Evolutionary conservation across 2,329 filamentous ascomycete species (phyloP).

Genomic region (Sarocladium oryzae): DNA sequence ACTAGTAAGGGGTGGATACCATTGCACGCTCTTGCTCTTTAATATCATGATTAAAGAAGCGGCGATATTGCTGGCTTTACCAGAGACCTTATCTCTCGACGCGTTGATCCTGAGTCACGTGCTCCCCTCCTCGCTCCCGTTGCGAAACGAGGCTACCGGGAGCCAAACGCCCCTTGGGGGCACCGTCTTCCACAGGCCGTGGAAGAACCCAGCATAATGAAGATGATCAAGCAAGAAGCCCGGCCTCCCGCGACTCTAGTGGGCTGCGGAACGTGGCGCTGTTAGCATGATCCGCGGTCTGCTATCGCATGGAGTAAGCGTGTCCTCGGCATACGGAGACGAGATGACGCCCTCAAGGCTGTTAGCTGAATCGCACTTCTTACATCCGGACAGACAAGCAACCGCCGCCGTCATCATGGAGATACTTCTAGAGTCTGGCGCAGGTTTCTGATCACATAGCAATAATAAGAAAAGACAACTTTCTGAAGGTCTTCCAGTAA

Average conservation of each 20-base stretch:
- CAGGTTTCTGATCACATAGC: conserved; percentile 1
- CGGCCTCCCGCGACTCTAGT: background rate
- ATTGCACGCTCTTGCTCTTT: conserved; percentile 17
- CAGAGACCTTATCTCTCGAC: conserved; percentile 10
- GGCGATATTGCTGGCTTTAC: conserved; percentile 10
- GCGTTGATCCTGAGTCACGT: conserved; percentile 10
- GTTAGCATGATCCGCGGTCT: background rate
- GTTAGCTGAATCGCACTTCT: background rate
- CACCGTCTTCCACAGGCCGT: background rate
- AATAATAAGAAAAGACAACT: background rate
- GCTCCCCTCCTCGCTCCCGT: conserved; percentile 6
- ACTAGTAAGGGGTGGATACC: conserved; percentile 21
- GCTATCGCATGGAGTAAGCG: background rate
- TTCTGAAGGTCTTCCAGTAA: background rate
- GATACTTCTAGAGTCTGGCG: background rate
- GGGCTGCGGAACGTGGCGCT: background rate
- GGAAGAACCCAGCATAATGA: background rate
- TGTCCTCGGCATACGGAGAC: background rate
- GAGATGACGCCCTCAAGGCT: background rate
- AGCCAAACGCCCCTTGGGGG: background rate
- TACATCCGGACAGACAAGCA: background rate
- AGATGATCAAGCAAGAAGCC: background rate
- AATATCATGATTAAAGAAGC: conserved; percentile 3
- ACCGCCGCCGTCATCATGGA: background rate
- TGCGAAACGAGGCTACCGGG: background rate